Evolutionary conservation across 2,329 filamentous ascomycete species (phyloP).

Genomic region (Paecilomyces fulvus): DNA sequence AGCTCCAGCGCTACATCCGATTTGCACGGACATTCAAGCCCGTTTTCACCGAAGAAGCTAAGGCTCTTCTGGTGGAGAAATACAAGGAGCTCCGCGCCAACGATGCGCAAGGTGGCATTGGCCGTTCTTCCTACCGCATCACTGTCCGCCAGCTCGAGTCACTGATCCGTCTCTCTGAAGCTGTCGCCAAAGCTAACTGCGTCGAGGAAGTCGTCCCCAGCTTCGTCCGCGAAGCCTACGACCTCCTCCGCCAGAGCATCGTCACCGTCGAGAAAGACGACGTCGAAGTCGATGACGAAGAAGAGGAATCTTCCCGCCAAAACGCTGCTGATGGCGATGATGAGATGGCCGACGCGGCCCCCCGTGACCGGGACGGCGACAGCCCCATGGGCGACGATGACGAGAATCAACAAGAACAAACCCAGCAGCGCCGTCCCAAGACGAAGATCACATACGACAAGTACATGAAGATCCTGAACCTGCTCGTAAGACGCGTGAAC

Average conservation of each 20-base stretch:
- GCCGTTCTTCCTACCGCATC: slow-evolving; percentile 92
- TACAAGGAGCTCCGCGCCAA: slow-evolving; percentile 94
- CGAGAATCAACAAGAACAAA: slow-evolving; percentile 35
- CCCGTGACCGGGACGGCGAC: slow-evolving; percentile 40
- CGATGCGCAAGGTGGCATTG: slow-evolving; percentile 87
- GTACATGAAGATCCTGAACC: slow-evolving; percentile 82
- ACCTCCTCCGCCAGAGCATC: slow-evolving; percentile 85
- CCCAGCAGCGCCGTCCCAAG: slow-evolving; percentile 45
- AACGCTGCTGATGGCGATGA: slow-evolving; percentile 41
- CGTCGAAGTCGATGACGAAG: slow-evolving; percentile 79
- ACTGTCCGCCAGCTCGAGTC: slow-evolving; percentile 93
- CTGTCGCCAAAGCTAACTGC: slow-evolving; percentile 97
- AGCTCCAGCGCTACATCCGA: slow-evolving; percentile 92
- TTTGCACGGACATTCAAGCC: slow-evolving; percentile 93
- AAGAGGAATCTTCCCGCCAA: slow-evolving; percentile 40
- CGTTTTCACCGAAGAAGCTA: slow-evolving; percentile 82
- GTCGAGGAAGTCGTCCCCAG: slow-evolving; percentile 76
- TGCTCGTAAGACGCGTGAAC: slow-evolving; percentile 72
- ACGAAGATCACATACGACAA: slow-evolving; percentile 94
- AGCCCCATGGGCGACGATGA: slow-evolving; percentile 47
- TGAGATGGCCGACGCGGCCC: slow-evolving; percentile 38
- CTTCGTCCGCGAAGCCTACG: slow-evolving; percentile 88
- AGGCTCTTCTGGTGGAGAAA: slow-evolving; percentile 73
- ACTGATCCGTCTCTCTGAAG: slow-evolving; percentile 90
- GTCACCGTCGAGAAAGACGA: slow-evolving; percentile 98